Evolutionary conservation across 75 land plant genomes (phyloP).

Genomic region (Pinus tabuliformis): DNA sequence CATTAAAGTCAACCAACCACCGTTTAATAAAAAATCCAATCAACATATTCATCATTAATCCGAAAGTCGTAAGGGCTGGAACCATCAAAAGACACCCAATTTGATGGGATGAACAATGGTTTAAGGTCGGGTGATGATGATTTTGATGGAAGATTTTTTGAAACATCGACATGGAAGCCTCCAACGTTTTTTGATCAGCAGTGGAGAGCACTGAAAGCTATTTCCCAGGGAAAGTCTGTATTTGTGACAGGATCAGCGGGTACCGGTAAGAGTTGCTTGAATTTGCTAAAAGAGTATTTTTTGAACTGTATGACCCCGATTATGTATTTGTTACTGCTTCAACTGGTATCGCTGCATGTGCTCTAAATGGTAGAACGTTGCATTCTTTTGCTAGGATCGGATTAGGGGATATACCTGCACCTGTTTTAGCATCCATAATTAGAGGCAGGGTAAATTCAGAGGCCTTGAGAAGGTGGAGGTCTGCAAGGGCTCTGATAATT

Average conservation of each 20-base stretch:
- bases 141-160: background rate
- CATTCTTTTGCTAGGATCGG: slow-evolving; percentile 80
- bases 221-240: slow-evolving; percentile 51
- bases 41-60: too few relatives aligned
- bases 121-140: background rate
- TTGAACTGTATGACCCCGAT: slow-evolving; percentile 20
- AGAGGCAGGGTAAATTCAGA: slow-evolving; percentile 11
- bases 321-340: slow-evolving; percentile 78
- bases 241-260: slow-evolving; percentile 90
- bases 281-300: slow-evolving; percentile 27
- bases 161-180: background rate
- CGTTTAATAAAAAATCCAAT: too few relatives aligned
- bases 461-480: slow-evolving; percentile 40
- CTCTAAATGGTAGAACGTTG: slow-evolving; percentile 62
- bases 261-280: slow-evolving; percentile 70
- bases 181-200: slow-evolving; percentile 41
- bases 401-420: slow-evolving; percentile 15
- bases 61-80: too few relatives aligned
- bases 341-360: slow-evolving; percentile 77
- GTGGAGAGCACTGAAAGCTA: slow-evolving; percentile 27
- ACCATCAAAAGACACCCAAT: too few relatives aligned
- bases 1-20: too few relatives aligned
- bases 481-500: slow-evolving; percentile 59
- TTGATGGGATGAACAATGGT: background rate
- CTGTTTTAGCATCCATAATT: slow-evolving; percentile 18